Percentiles rank a stretch among this genome's conserved stretches.
phyloP scores from a whole-genome alignment of 345 rosid species.

The Camelina neglecta region DNA sequence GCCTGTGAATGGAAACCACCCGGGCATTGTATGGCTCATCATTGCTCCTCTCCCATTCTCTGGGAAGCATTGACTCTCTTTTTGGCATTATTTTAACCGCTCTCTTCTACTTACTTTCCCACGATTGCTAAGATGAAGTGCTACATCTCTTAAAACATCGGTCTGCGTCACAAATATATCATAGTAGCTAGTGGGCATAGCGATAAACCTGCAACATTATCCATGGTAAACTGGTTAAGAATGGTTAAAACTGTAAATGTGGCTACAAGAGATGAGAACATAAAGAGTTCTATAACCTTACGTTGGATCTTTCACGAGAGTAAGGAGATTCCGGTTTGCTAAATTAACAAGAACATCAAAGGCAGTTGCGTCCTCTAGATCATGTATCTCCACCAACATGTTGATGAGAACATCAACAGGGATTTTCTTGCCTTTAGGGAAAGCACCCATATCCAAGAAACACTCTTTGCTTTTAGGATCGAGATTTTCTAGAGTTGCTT shows the following conservation, averaged over 20 bases:
- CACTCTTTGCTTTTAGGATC: slow-evolving; percentile 61
- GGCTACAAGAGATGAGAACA: slow-evolving; percentile 9
- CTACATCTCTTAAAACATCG: slow-evolving; percentile 83
- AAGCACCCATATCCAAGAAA: slow-evolving; percentile 84
- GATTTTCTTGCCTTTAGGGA: slow-evolving; percentile 87
- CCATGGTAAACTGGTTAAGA: background rate
- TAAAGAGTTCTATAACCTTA: slow-evolving; percentile 30
- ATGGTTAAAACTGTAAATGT: no score
- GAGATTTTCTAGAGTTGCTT: slow-evolving; percentile 59
- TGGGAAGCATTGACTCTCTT: slow-evolving; percentile 62
- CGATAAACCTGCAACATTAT: slow-evolving; percentile 61
- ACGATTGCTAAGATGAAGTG: slow-evolving; percentile 61
- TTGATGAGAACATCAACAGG: slow-evolving; percentile 81
- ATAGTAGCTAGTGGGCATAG: slow-evolving; percentile 48
- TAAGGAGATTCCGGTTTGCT: slow-evolving; percentile 73
- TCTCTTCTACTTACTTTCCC: slow-evolving; percentile 56
- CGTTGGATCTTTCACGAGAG: slow-evolving; percentile 76
- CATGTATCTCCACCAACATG: slow-evolving; percentile 67
- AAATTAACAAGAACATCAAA: slow-evolving; percentile 72
- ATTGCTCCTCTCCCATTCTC: slow-evolving; percentile 74
- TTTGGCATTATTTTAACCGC: slow-evolving; percentile 67
- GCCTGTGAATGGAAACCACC: slow-evolving; percentile 53
- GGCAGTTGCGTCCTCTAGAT: slow-evolving; percentile 15
- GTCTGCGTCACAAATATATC: slow-evolving; percentile 61
- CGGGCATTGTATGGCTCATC: slow-evolving; percentile 53